Base-by-base conservation (phyloP, 2,329 filamentous ascomycete genomes). In the Pyrenochaeta sp. region DNA sequence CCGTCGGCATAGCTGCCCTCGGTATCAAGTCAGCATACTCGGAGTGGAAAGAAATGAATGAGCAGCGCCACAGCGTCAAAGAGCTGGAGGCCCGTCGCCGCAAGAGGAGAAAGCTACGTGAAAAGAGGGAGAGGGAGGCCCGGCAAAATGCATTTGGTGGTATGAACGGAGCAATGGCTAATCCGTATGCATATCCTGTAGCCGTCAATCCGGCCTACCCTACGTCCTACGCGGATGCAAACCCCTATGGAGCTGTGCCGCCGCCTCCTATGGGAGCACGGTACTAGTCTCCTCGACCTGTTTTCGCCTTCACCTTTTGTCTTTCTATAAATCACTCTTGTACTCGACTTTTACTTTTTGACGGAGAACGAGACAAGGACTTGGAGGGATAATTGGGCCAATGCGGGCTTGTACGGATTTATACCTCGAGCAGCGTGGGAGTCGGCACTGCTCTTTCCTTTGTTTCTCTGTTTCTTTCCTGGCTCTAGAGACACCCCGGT, bases 11-110 rank as follows among this genome's bases (percentile, higher is more conserved):
- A 55, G 84, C 85, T 20, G 84, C 83, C 17, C 74, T 87, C 41
- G 84, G 85, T 67, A 83, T 88, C 73, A 87, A 86, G 67, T 80
- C 81, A 36, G 84, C 85, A 10, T 78, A 83, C 60, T 77, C 76
- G 4, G 84, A 87, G 66, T 87, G 85, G 82, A 84, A 86, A 68
- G 82, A 87, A 63, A 83, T 84, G 70, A 81, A 82, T 46, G 79
- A 85, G 67, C 78, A 85, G 65, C 77, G 81, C 47, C 78, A 80
- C 54, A 77, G 79, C 60, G 77, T 77, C 40, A 73, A 76, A 38
- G 77, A 84, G 50, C 78, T 86, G 44, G 76, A 81, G 54, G 63
- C 74, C 35, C 74, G 80, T 57, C 69, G 74, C 39, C 71, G 68
- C 38, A 72, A 75, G 61, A 63, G 75, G 40, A 68, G 71, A 53